Percentiles rank a stretch among this genome's conserved stretches.
phyloP scores from a whole-genome alignment of 169 alveolate genomes.

The Plasmodium cynomolgi region DNA sequence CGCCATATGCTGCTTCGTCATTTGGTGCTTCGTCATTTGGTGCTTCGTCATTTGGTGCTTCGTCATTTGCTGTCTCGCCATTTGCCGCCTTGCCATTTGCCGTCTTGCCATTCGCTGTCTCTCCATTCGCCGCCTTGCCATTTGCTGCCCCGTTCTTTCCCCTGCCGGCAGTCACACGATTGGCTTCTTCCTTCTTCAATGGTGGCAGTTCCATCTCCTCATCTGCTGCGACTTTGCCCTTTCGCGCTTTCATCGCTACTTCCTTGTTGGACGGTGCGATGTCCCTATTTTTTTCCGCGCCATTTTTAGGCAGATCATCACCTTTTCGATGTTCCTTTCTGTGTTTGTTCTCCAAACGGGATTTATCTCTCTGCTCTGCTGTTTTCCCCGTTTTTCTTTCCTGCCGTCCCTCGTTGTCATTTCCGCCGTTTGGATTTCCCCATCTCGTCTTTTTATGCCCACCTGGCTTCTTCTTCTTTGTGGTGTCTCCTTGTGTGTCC shows the following conservation, averaged over 20 bases:
- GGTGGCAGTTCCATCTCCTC: background rate
- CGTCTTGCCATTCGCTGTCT: background rate
- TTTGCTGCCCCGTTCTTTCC: background rate
- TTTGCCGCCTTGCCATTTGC: too few relatives aligned
- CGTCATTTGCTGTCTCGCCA: background rate
- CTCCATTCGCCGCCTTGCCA: background rate
- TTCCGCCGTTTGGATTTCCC: background rate
- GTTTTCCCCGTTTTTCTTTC: background rate
- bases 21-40: too few relatives aligned
- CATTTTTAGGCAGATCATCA: background rate
- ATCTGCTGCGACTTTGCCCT: background rate
- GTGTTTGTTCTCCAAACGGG: background rate
- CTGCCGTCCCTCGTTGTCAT: background rate
- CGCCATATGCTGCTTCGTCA: background rate
- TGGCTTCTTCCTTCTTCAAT: background rate
- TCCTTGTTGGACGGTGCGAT: background rate
- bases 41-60: background rate
- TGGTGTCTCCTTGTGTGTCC: background rate
- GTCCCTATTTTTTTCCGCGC: background rate
- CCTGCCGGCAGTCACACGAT: background rate
- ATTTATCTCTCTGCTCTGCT: background rate
- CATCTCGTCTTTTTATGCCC: background rate
- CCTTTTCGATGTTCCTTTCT: background rate
- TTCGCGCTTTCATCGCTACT: background rate
- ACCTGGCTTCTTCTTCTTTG: background rate